Conservation (phyloP, 768 basidiomycete genomes). For the Trametes gibbosa region DNA sequence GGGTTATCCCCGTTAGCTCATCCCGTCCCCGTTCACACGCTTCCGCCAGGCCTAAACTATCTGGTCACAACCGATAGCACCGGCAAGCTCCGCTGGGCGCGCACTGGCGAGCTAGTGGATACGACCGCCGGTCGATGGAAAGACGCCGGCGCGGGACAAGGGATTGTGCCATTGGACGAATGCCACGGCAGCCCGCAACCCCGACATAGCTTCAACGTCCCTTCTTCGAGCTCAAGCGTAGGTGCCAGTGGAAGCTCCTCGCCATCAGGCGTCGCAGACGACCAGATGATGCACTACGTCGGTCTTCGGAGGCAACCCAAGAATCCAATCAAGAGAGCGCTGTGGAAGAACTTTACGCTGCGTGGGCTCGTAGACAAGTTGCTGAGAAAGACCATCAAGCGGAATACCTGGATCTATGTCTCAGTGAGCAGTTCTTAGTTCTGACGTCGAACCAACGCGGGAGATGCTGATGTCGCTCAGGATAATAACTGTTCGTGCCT, state of each 20-base stretch:
- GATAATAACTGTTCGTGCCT: conserved; percentile 49
- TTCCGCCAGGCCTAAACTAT: conserved; percentile 59
- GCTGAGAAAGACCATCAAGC: conserved; percentile 53
- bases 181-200: conserved; percentile 19
- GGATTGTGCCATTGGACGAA: conserved; percentile 42
- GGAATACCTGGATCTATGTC: conserved; percentile 71
- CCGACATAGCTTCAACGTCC: conserved; percentile 12
- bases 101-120: conserved; percentile 56
- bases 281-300: conserved; percentile 44
- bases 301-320: conserved; percentile 31
- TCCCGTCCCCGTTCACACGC: not conserved
- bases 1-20: conserved; percentile 10
- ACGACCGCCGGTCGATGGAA: conserved; percentile 62
- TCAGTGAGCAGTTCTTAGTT: conserved; percentile 37
- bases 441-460: not conserved
- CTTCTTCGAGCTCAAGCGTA: conserved; percentile 15
- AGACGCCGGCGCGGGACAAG: conserved; percentile 54
- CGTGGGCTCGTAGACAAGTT: conserved; percentile 52
- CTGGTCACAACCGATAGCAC: conserved; percentile 52
- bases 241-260: conserved; percentile 16
- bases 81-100: conserved; percentile 57
- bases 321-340: conserved; percentile 36
- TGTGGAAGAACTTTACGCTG: conserved; percentile 47
- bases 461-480: conserved; percentile 28
- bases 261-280: conserved; percentile 20